Conservation (phyloP, 176 grass and related monocot genomes). For the Cymbopogon citratus region DNA sequence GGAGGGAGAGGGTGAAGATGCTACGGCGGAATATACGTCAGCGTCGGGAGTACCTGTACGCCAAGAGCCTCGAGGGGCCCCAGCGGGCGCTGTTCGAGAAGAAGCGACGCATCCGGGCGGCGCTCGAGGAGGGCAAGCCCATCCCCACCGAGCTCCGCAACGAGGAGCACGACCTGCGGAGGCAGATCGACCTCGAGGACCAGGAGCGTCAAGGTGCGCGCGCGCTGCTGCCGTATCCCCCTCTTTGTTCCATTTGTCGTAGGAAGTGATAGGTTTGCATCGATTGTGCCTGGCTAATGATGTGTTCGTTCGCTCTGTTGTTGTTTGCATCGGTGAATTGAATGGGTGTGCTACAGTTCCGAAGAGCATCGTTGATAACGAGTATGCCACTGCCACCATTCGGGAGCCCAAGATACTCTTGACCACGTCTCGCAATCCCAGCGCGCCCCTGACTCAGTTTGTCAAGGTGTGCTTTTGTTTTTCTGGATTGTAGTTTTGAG, state of each 20-base stretch:
- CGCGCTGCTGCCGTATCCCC: not conserved
- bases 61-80: conserved; percentile 80
- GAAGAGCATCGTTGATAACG: conserved; percentile 66
- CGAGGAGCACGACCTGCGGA: conserved; percentile 65
- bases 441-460: conserved; percentile 70
- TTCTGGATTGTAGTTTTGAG: not conserved
- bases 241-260: not conserved
- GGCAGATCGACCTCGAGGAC: conserved; percentile 85
- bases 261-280: not conserved
- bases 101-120: conserved; percentile 82
- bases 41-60: conserved; percentile 74
- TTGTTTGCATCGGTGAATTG: not conserved
- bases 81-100: conserved; percentile 86
- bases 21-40: conserved; percentile 42
- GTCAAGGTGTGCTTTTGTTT: conserved; percentile 42
- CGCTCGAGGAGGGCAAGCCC: conserved; percentile 84
- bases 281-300: not conserved
- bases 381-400: conserved; percentile 51
- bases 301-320: not conserved
- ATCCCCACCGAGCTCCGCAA: conserved; percentile 91
- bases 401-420: conserved; percentile 82
- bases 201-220: conserved; percentile 45
- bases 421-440: conserved; percentile 88
- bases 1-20: conserved; percentile 34
- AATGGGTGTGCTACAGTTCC: conserved; percentile 39